A percentile compares a stretch with the other conserved stretches of the same genome.
phyloP scores from a whole-genome alignment of 2,329 filamentous ascomycete species.

The Alternaria hordeiaustralica region DNA sequence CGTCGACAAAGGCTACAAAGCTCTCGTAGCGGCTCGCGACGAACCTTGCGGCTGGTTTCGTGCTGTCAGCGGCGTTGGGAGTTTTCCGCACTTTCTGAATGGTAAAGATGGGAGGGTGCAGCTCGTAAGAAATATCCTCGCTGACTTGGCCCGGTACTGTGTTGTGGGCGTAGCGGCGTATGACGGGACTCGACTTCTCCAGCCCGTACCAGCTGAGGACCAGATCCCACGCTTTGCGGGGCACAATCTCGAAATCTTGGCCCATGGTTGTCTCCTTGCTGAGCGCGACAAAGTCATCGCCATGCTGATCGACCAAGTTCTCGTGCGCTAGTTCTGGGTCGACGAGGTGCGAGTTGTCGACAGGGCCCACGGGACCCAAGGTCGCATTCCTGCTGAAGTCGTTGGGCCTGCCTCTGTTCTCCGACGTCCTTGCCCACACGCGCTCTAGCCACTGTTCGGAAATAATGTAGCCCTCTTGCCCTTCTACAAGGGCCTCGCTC shows the following conservation, averaged over 20 bases:
- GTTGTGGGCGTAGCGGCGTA: conserved; percentile 79
- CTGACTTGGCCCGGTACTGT: conserved; percentile 64
- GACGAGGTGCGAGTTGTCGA: conserved; percentile 83
- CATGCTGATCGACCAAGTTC: conserved; percentile 48
- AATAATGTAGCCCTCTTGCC: conserved; percentile 78
- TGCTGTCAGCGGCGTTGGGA: conserved; percentile 66
- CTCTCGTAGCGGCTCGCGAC: conserved; percentile 73
- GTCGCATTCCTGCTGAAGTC: conserved; percentile 65
- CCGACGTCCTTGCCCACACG: conserved; percentile 43
- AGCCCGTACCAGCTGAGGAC: conserved; percentile 84
- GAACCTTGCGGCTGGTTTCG: conserved; percentile 68
- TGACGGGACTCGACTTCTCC: conserved; percentile 70
- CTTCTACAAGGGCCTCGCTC: conserved; percentile 64
- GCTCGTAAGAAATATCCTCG: conserved; percentile 79
- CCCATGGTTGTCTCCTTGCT: conserved; percentile 68
- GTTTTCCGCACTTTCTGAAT: conserved; percentile 78
- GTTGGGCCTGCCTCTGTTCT: conserved; percentile 50
- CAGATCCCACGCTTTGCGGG: conserved; percentile 80
- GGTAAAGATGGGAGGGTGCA: conserved; percentile 83
- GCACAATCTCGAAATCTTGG: conserved; percentile 79
- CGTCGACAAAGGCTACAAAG: conserved; percentile 76
- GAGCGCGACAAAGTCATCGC: conserved; percentile 71
- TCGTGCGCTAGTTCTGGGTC: conserved; percentile 31
- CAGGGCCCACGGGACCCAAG: conserved; percentile 73
- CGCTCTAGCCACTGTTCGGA: conserved; percentile 77